phyloP scores from a whole-genome alignment of 257 asterid genomes.

The Solanum boliviense region DNA sequence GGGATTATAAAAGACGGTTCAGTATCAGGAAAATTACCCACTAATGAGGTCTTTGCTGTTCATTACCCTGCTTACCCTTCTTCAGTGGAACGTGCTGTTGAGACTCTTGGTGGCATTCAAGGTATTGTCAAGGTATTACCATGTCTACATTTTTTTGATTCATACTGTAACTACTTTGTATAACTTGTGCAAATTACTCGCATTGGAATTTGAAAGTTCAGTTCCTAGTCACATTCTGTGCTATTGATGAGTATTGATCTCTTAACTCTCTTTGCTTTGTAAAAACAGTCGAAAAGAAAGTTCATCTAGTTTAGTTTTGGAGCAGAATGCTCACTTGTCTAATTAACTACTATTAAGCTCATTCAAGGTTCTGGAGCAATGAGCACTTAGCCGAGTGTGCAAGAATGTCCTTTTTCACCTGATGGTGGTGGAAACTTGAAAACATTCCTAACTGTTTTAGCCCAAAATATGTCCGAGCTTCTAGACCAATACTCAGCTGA shows the following conservation, averaged over 20 bases:
- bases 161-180: neutral
- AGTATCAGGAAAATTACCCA: conserved; percentile 56
- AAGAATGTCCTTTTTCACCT: neutral
- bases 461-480: neutral
- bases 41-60: conserved; percentile 42
- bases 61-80: conserved; percentile 94
- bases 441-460: neutral
- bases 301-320: neutral
- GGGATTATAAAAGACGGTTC: conserved; percentile 62
- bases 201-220: neutral
- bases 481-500: neutral
- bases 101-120: conserved; percentile 73
- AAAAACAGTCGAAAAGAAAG: neutral
- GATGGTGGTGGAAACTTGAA: neutral
- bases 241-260: neutral
- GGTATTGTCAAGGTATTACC: conserved; percentile 55
- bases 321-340: neutral
- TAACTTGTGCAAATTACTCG: neutral
- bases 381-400: neutral
- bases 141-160: neutral
- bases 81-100: conserved; percentile 64
- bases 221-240: neutral
- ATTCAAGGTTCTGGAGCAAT: neutral
- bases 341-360: neutral
- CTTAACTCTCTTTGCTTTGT: neutral